Evolutionary conservation across 1,139 yeast species (phyloP), one percentile per base, ranked within the genome.

Genomic region (Protomyces arabidopsidicola): DNA sequence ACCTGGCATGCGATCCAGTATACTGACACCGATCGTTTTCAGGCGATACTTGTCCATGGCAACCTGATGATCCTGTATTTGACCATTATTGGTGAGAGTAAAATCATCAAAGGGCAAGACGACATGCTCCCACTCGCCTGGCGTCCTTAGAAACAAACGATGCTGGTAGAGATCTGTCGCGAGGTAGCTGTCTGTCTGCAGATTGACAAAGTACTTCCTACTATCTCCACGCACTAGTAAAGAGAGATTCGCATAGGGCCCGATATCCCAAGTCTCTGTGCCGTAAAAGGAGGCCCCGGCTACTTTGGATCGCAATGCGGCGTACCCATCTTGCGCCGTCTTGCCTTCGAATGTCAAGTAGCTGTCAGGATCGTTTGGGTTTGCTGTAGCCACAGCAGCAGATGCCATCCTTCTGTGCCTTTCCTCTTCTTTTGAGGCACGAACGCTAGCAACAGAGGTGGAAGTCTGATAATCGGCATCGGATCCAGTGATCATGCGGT

Each of bases 81-180:
- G 83, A 9, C 96, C 96, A 82, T 89, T 85, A 72, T 87, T 88
- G 38, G 96, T 89, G 76, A 88, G 79, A 65, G 88, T 91, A 74
- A 89, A 88, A 71, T 87, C 91, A 68, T 84, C 81, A 65, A 89
- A 77, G 68, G 67, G 53, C 8, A 57, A 10, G 20, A 36, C 36
- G 55, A 56, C 50, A 54, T 35, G 35, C 72, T 89, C 95, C 96
- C 96, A 89, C 68, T 84, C 80, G 2, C 91, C 91, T 0, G 91
- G 90, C 14, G 56, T 55, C 12, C 45, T 48, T 67, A 88, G 78
- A 70, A 88, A 89, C 68, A 89, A 78, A 52, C 96, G 77, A 74
- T 89, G 96, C 74, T 89, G 96, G 73, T 84, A 89, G 67, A 89
- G 78, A 74, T 89, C 96, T 1, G 95, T 87, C 5, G 85, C 82